Conservation (phyloP, 2,329 filamentous ascomycete genomes). For the Penicillium sp. region DNA sequence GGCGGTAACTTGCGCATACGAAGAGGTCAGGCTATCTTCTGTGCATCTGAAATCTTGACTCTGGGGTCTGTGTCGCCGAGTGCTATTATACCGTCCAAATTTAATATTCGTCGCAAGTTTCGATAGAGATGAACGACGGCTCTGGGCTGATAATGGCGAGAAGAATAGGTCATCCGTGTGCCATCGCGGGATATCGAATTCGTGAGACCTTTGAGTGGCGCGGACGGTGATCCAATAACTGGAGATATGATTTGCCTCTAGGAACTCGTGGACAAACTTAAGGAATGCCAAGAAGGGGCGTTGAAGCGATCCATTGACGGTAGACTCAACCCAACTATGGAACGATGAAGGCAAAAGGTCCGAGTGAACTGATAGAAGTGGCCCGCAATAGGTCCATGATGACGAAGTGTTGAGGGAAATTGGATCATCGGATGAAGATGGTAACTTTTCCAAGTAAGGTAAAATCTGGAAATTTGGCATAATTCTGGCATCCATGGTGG, state of each 20-base stretch:
- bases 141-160: conserved; percentile 16
- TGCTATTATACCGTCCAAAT: background rate
- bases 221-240: conserved; percentile 49
- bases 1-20: conserved; percentile 5
- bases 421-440: conserved; percentile 1
- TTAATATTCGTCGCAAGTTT: background rate
- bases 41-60: background rate
- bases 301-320: conserved; percentile 34
- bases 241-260: conserved; percentile 32
- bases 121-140: background rate
- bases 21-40: conserved; percentile 3
- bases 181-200: conserved; percentile 46
- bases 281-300: conserved; percentile 40
- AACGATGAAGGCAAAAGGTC: conserved; percentile 33
- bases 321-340: conserved; percentile 36
- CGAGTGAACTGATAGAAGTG: conserved; percentile 29
- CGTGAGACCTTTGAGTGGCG: conserved; percentile 40
- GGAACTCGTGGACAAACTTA: conserved; percentile 35
- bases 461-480: conserved; percentile 19
- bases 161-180: conserved; percentile 50
- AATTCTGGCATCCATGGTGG: conserved; percentile 14
- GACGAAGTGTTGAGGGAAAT: conserved; percentile 18
- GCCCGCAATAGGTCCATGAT: conserved; percentile 46
- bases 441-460: conserved; percentile 7
- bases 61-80: background rate